Conservation (phyloP, 169 alveolate genomes). For the Plasmodium berghei region DNA sequence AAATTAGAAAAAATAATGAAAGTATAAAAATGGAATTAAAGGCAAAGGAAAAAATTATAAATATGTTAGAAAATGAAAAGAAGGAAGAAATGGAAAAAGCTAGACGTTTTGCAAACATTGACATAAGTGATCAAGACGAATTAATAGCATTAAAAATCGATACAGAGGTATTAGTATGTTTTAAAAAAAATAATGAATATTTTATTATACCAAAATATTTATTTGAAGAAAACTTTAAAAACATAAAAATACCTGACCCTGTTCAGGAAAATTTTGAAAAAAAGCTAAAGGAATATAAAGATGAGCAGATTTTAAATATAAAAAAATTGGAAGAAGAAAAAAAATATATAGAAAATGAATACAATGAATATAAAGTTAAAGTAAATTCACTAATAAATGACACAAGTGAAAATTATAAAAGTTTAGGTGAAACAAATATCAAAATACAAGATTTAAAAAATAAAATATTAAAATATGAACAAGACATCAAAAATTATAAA, state of each 20-base stretch:
- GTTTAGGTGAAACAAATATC: constrained; percentile 25
- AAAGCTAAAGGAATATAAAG: constrained; percentile 13
- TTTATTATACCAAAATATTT: constrained; percentile 7
- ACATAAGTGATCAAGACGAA: constrained; percentile 15
- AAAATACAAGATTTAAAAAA: constrained; percentile 31
- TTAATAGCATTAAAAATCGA: constrained; percentile 11
- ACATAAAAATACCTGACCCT: constrained; percentile 10
- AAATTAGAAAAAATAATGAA: not conserved
- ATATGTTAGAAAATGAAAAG: not conserved
- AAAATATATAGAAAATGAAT: constrained; percentile 29
- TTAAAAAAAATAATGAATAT: constrained; percentile 26
- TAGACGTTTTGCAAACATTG: not conserved
- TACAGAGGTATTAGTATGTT: constrained; percentile 13
- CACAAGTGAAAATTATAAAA: constrained; percentile 33
- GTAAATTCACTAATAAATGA: constrained; percentile 46
- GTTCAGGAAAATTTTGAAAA: constrained; percentile 25
- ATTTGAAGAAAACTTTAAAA: constrained; percentile 21
- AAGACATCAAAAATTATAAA: constrained; percentile 37
- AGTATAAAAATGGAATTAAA: constrained; percentile 1
- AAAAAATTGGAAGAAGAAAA: constrained; percentile 38
- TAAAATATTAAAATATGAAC: constrained; percentile 32
- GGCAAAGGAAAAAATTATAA: constrained; percentile 10
- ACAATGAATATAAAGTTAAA: constrained; percentile 23
- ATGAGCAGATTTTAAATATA: constrained; percentile 1
- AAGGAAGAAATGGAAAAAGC: not conserved